A percentile compares a stretch with the other conserved stretches of the same genome.
These are phyloP conservation scores for Endocalyx cinctus DNA, from an alignment of 2,329 filamentous ascomycete genomes.

Conservation along the genomic window DNA sequence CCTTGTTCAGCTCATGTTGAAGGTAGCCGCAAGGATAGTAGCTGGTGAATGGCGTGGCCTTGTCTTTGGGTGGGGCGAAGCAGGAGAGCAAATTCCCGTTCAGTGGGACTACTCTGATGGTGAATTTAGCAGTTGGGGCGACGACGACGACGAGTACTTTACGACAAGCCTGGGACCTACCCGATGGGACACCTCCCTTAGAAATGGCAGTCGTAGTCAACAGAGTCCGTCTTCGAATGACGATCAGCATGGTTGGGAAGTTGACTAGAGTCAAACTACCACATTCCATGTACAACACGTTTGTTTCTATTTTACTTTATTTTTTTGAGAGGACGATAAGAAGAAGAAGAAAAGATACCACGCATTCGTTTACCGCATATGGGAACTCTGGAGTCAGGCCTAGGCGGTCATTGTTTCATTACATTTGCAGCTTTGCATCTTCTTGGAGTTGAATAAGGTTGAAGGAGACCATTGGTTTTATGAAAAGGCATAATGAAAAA, in stretches of 20 bases:
- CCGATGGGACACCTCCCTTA: conserved; percentile 11
- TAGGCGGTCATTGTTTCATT: too few relatives aligned
- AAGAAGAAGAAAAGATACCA: too few relatives aligned
- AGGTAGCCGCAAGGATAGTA: conserved; percentile 72
- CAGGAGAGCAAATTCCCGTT: conserved; percentile 50
- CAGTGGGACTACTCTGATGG: conserved; percentile 60
- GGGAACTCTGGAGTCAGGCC: too few relatives aligned
- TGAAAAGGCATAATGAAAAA: too few relatives aligned
- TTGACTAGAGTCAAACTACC: too few relatives aligned
- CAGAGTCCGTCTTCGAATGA: conserved; percentile 6
- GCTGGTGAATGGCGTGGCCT: conserved; percentile 59
- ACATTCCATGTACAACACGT: too few relatives aligned
- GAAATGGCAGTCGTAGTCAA: conserved; percentile 3
- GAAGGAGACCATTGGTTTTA: too few relatives aligned
- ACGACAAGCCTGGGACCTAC: conserved; percentile 14
- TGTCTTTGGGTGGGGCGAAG: conserved; percentile 49
- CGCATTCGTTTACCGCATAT: too few relatives aligned
- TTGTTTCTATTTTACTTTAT: too few relatives aligned
- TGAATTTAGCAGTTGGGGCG: conserved; percentile 49
- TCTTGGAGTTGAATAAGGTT: too few relatives aligned
- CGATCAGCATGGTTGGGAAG: conserved; percentile 26
- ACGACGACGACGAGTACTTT: conserved; percentile 45
- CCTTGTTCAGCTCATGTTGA: conserved; percentile 73
- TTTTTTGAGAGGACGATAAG: too few relatives aligned
- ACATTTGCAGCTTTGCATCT: too few relatives aligned